phyloP scores from a whole-genome alignment of 2,329 filamentous ascomycete species.

The Colletotrichum sp. region DNA sequence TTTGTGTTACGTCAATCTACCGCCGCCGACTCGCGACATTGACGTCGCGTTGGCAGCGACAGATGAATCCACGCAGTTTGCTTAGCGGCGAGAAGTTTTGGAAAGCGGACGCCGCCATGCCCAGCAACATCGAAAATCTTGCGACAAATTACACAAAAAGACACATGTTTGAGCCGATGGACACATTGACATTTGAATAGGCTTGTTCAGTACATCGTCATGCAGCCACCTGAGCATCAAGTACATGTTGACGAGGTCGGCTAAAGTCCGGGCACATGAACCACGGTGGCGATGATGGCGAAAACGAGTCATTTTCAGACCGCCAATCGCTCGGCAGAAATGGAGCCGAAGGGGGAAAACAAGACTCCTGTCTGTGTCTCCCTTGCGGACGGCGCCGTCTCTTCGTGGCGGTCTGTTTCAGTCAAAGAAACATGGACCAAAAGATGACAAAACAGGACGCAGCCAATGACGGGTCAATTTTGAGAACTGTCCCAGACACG shows the following conservation, averaged over 20 bases:
- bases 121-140: accelerated
- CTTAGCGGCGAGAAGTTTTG: background rate
- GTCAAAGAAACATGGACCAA: background rate
- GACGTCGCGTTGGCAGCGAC: background rate
- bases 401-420: background rate
- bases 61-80: background rate
- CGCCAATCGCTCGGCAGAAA: background rate
- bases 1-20: background rate
- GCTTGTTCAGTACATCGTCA: background rate
- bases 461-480: background rate
- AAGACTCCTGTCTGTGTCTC: background rate
- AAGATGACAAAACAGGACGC: background rate
- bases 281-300: background rate
- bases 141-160: accelerated
- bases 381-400: background rate
- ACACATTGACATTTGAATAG: background rate
- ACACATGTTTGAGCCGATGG: accelerated
- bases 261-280: background rate
- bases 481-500: background rate
- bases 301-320: background rate
- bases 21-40: background rate
- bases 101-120: background rate
- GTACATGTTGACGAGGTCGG: background rate
- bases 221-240: background rate
- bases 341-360: background rate